Base-by-base conservation (phyloP, 2,329 filamentous ascomycete species). In the Botrytis tulipae region DNA sequence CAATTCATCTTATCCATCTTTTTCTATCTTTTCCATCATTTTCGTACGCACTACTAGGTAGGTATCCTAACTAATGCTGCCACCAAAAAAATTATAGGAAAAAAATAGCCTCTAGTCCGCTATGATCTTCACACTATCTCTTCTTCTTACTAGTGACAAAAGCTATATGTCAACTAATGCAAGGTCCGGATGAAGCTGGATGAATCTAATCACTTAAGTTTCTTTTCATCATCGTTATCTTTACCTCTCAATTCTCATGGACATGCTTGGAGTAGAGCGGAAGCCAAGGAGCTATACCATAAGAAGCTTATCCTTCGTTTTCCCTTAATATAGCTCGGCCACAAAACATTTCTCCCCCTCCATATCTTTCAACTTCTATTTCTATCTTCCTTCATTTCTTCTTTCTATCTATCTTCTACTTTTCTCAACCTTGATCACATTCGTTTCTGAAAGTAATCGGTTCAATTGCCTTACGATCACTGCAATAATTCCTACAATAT, bases 131-230 rank as follows among this genome's bases (percentile, higher is more conserved):
- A 51, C 35, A 25, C 32, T 25, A 57, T n/a, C 54, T 51, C 25
- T 20, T 51, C 20, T 20, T 51, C 25, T 10, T 12, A 4, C n/a
- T 29, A 10, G 29, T 35, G 1, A 51, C 37, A 44, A 51, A 51
- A 66, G 63, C 63, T 48, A 48, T 8, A 44, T 22, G 12, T 66
- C 48, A 32, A 57, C 35, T 59, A 59, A 44, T 70, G 37, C 35
- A 59, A 70, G 67, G 48, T 59, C 37, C 67, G 42, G 66, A 32
- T 69, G n/a, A 59, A 44, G 51, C 35, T 42, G 51, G 42, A 35
- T 51, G 29, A 20, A 20, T 54, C 65, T 40, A 46, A 65, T 2
- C 12, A 29, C 20, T 35, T 46, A 20, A 29, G n/a, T 46, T 18
- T 16, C 37, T 29, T 46, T 25, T 3, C 29, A 62, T 29, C 25